Base-by-base conservation (phyloP, 345 rosid genomes). In the Lagerstroemia speciosa region DNA sequence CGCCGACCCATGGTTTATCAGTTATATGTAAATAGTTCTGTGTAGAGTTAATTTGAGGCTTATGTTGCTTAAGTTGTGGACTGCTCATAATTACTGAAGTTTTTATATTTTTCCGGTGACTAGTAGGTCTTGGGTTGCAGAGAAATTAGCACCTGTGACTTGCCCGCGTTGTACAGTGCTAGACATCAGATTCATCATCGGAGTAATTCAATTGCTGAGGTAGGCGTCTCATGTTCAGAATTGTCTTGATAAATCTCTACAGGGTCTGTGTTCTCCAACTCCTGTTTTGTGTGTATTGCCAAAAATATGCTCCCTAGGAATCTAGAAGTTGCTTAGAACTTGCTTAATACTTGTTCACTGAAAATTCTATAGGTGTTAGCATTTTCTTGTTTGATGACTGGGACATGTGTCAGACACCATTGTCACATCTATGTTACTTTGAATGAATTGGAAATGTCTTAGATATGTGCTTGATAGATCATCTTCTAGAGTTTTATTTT, bases 141-240 rank as follows among this genome's bases (percentile, higher is more conserved):
- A 80, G 84, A 84, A 68, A 68, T 75, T 65, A 74, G 77, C 74
- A 65, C 81, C 16, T 79, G 79, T 78, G 74, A 69, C 66, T 62
- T 32, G 26, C 87, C 88, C 34, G 74, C 74, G 43, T 73, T 75
- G 64, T 76, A 70, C 78, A 76, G 74, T 36, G 50, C 74, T 79
- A 67, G 78, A 55, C 88, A 71, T 75, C 89, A 83, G 8, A 71
- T 83, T 70, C 87, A 85, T 84, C 90, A 87, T 52, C 96, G 83
- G 52, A 85, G 85, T 82, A 88, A 86, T 79, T 80, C 96, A 1
- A 31, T 83, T 34, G 80, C 81, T 71, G 96, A 87, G 96, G 98
- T 92, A 70, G 57, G 53, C 8, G n/a, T 45, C 67, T 26, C 53
- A n/a, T 48, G 53, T 20, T 48, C 53, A 17, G 53, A 15, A 48